phyloP scores from a whole-genome alignment of 495 filamentous ascomycete genomes.

The Penicillium angulare region DNA sequence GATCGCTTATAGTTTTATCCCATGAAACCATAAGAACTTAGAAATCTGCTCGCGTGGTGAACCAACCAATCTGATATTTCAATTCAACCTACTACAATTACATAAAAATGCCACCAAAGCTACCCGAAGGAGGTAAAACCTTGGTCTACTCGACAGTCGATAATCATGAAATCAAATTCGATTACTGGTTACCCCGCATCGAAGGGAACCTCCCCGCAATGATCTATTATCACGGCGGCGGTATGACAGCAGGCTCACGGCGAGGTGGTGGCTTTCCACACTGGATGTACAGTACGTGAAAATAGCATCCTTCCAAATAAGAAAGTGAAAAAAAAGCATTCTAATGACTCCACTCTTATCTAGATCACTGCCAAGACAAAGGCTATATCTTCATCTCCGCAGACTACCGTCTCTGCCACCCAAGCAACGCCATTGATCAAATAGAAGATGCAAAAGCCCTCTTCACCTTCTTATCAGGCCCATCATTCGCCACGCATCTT shows the following conservation, averaged over 20 bases:
- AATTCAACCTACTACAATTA: background rate
- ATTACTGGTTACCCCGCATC: constrained; percentile 24
- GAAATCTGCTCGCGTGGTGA: background rate
- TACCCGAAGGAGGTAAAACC: constrained; percentile 12
- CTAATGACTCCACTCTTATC: background rate
- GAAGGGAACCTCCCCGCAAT: constrained; percentile 25
- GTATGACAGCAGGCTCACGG: constrained; percentile 34
- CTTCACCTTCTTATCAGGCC: constrained; percentile 18
- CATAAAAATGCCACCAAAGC: background rate
- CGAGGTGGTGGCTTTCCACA: constrained; percentile 11
- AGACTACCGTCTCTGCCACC: constrained; percentile 31
- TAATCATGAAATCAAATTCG: constrained; percentile 31
- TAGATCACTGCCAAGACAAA: constrained; percentile 23
- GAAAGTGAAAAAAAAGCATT: background rate
- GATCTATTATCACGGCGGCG: constrained; percentile 39
- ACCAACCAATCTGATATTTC: background rate
- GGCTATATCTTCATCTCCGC: constrained; percentile 28
- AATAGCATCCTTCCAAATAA: background rate
- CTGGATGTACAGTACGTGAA: constrained; percentile 18
- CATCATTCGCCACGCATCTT: constrained; percentile 8
- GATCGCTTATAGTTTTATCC: constrained; percentile 1
- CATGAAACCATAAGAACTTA: background rate
- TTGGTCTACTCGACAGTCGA: constrained; percentile 27
- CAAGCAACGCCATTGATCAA: constrained; percentile 24
- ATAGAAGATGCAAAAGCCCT: constrained; percentile 26